Evolutionary conservation across 2,329 filamentous ascomycete species (phyloP), one percentile per base, ranked within the genome.

Genomic region (Microcyclospora pomicola): DNA sequence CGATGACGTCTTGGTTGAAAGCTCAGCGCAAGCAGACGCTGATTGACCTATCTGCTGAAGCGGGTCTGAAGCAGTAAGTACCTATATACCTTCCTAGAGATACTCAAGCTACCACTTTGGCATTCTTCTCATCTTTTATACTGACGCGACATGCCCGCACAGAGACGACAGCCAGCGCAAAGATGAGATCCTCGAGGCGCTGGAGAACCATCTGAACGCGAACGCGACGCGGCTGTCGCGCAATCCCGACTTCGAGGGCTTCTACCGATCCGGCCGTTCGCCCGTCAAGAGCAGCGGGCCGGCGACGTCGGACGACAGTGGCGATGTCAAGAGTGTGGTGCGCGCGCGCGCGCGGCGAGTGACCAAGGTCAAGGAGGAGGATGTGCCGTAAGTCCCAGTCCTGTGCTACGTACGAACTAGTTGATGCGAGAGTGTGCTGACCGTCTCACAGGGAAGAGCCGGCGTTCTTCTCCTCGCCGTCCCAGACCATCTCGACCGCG

Each of bases 201-300:
- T 93, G 46, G 82, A 92, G 51, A 71, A 78, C 34, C 78, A 77
- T 61, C 73, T 93, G 33, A 69, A 75, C 48, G 68, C 73, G 45
- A 81, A 94, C 64, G 68, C 73, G 49, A 66, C 72, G 46, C 69
- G 68, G 43, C 80, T 82, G 55, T 67, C 71, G 37, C 66, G 67
- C 41, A 74, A 86, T 47, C 63, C 77, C 38, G 68, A 66, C 39
- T 73, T 94, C 56, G 64, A 71, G 43, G 76, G 80, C 42, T 95
- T 85, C 70, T 95, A 83, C 67, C 74, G 72, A 56, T 41, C 43
- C 14, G 67, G 71, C 49, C 71, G 71, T 33, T 71, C 71, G 34
- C 69, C 69, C 6, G 55, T 65, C 30, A 73, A 73, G 57, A 52
- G 45, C 41, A 47, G 39, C 32, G 43, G 40, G 13, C 46, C 41